Percentiles rank a stretch among this genome's conserved stretches.
Evolutionary conservation across 768 basidiomycete genomes (phyloP).

Genomic region (Thelephora ganbajun): DNA sequence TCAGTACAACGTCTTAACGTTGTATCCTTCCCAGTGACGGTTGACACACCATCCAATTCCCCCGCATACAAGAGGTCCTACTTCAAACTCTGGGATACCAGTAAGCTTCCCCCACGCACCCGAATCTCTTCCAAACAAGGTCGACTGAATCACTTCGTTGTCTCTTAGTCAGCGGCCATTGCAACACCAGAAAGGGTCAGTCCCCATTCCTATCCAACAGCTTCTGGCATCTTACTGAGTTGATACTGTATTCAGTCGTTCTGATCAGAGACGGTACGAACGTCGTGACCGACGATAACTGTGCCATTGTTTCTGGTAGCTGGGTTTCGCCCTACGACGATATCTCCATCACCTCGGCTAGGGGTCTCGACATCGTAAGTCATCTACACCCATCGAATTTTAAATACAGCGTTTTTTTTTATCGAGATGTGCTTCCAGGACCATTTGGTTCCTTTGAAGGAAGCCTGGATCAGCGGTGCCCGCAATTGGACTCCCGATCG

Average conservation of each 20-base stretch:
- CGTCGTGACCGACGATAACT: slow-evolving; percentile 27
- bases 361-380: slow-evolving; percentile 37
- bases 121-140: background rate
- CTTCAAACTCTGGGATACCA: slow-evolving; percentile 36
- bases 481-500: slow-evolving; percentile 34
- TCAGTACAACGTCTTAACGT: background rate
- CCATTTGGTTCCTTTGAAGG: slow-evolving; percentile 40
- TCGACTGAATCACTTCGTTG: background rate
- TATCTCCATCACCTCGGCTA: slow-evolving; percentile 28
- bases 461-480: slow-evolving; percentile 46
- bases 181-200: slow-evolving; percentile 40
- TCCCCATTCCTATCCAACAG: background rate
- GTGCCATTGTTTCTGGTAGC: slow-evolving; percentile 30
- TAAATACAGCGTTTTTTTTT: background rate
- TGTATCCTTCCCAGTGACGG: slow-evolving; percentile 16
- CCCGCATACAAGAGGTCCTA: slow-evolving; percentile 25
- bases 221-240: background rate
- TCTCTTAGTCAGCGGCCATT: slow-evolving; percentile 30
- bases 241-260: slow-evolving; percentile 8
- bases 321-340: slow-evolving; percentile 42
- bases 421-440: slow-evolving; percentile 20
- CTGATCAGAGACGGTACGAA: slow-evolving; percentile 18
- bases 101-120: slow-evolving; percentile 16
- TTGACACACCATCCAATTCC: slow-evolving; percentile 26
- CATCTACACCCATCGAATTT: background rate